Conservation (phyloP, 495 filamentous ascomycete genomes). For the Penicillium pulvis region DNA sequence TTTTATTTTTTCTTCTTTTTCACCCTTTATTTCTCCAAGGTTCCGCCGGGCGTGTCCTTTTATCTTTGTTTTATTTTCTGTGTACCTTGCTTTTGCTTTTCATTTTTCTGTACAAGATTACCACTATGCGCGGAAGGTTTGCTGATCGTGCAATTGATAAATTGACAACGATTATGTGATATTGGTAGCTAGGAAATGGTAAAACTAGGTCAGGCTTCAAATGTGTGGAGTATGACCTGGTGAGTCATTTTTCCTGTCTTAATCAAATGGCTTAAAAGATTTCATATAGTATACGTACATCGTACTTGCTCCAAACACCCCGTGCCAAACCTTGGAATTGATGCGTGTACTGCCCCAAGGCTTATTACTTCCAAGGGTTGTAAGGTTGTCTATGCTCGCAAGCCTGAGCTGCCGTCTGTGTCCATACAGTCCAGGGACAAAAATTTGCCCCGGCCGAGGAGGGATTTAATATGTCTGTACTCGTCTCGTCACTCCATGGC, state of each 20-base stretch:
- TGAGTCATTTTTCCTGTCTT: too few relatives aligned
- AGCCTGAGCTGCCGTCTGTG: not conserved
- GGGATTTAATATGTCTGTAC: not conserved
- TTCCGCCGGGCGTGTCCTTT: constrained; percentile 6
- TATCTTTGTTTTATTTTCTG: constrained; percentile 12
- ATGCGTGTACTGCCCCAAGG: too few relatives aligned
- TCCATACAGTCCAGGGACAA: not conserved
- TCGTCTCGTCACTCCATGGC: not conserved
- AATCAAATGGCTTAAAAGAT: too few relatives aligned
- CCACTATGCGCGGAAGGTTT: constrained; percentile 4
- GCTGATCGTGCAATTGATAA: constrained; percentile 1
- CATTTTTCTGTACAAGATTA: constrained; percentile 16
- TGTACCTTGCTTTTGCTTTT: constrained; percentile 8
- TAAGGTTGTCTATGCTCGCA: not conserved
- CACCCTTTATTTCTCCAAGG: constrained; percentile 8
- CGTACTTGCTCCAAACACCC: too few relatives aligned
- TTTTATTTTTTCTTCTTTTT: constrained; percentile 7
- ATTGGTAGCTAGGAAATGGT: not conserved
- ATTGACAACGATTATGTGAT: constrained; percentile 1
- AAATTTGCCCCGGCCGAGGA: too few relatives aligned
- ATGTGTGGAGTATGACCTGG: not conserved
- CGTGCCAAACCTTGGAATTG: too few relatives aligned
- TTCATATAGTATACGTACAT: too few relatives aligned
- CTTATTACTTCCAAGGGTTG: too few relatives aligned
- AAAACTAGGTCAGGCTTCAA: not conserved